Base-by-base conservation (phyloP, 352 stramenopile genomes). In the Aphanomyces cochlioides region DNA sequence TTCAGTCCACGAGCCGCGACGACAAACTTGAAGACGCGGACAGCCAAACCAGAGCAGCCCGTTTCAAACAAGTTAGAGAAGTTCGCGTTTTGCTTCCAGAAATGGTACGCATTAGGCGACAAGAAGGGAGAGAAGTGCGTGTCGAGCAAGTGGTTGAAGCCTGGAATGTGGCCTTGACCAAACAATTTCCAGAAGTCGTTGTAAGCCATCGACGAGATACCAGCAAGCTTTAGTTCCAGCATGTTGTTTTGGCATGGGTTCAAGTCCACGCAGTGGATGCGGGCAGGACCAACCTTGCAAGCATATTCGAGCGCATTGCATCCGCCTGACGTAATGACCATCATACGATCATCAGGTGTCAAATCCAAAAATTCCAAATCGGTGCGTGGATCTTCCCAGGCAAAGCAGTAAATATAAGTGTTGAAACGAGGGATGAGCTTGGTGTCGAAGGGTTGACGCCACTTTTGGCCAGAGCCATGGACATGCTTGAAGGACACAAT, bases 231-330 rank as follows among this genome's bases (percentile, higher is more conserved):
- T 4, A 81, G 47, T 57, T 81, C 76, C 6, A 73, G 66, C 53
- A 81, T 68, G 64, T 75, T 69, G 56, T 78, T 80, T 56, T 81
- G 76, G 64, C 72, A 75, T 19, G 59, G 41, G 64, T 81, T 81
- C 64, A 81, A 78, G 50, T 81, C 76, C 15, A 81, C 76, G 19
- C 74, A 69, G 39, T 73, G 74, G 13, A 81, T 73, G 47, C 61
- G 43, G 19, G 53, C 56, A 38, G 76, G 69, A 5, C 72, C 74
- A 37, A 61, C 54, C 60, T 76, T 60, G 61, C 74, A 67, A 6
- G 79, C 63, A 64, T 81, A 81, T 65, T 81, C 76, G 28, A 81
- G 72, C 5, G 74, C 74, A 61, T 81, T 78, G 50, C 71, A 75
- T 40, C 76, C 76, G 28, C 73, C 76, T 3, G 76, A 81, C 21